Conservation (phyloP, 164 flowering plant species). For the Sextonia rubra region DNA sequence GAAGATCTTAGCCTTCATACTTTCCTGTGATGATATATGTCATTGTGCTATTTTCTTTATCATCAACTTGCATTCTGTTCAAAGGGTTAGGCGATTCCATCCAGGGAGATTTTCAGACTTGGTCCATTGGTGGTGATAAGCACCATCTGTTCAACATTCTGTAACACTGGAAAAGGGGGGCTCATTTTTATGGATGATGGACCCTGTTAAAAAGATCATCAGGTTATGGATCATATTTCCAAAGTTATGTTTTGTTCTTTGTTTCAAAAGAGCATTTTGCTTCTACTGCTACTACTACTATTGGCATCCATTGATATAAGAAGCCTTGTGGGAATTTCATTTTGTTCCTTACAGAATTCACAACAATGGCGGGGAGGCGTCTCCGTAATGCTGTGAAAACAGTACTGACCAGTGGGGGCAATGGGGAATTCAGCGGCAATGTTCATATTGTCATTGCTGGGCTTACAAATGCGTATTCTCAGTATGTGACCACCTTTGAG, state of each 20-base stretch:
- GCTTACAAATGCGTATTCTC: constrained; percentile 86
- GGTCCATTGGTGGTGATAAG: neutral
- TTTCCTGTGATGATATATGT: no score
- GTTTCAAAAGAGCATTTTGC: neutral
- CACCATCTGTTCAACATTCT: neutral
- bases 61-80: no score
- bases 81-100: no score
- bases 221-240: neutral
- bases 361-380: constrained; percentile 98
- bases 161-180: neutral
- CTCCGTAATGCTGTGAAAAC: constrained; percentile 91
- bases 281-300: neutral
- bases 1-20: no score
- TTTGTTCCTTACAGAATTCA: constrained; percentile 56
- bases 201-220: neutral
- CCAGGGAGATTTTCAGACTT: neutral
- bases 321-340: neutral
- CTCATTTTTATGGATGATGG: neutral
- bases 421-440: constrained; percentile 36
- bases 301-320: neutral
- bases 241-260: neutral
- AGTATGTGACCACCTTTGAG: constrained; percentile 89
- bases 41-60: no score
- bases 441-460: constrained; percentile 93
- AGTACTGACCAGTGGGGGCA: constrained; percentile 42